phyloP scores from a whole-genome alignment of 1,139 yeast genomes.

The Saccharomyces hybrid region DNA sequence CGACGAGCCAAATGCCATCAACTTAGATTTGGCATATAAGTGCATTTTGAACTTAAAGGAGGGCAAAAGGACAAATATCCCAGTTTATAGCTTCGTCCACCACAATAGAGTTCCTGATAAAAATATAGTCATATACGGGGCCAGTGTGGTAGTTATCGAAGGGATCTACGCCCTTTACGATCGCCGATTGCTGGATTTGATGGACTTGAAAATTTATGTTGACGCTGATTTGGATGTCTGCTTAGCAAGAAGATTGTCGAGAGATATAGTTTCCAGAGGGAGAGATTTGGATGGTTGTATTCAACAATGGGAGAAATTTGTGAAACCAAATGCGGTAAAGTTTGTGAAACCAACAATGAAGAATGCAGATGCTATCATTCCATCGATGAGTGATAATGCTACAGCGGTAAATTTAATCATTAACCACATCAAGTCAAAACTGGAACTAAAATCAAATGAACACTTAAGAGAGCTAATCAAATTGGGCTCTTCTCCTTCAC shows the following conservation, averaged over 20 bases:
- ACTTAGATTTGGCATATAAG: constrained; percentile 60
- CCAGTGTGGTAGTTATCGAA: constrained; percentile 84
- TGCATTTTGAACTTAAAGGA: constrained; percentile 58
- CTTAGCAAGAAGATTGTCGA: constrained; percentile 72
- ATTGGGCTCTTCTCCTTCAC: constrained; percentile 21
- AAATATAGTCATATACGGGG: constrained; percentile 77
- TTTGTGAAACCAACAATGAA: constrained; percentile 71
- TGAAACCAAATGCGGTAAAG: constrained; percentile 82
- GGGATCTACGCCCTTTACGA: constrained; percentile 84
- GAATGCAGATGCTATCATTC: constrained; percentile 78
- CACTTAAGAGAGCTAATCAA: constrained; percentile 45
- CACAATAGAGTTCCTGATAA: constrained; percentile 65
- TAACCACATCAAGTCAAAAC: constrained; percentile 68
- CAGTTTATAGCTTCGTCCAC: constrained; percentile 71
- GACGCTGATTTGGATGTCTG: constrained; percentile 93
- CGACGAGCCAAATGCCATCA: constrained; percentile 78
- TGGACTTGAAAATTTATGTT: constrained; percentile 84
- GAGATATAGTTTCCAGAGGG: constrained; percentile 83
- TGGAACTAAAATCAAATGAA: constrained; percentile 51
- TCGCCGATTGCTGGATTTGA: constrained; percentile 55
- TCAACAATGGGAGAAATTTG: constrained; percentile 83
- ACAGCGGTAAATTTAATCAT: constrained; percentile 76
- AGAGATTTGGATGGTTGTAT: constrained; percentile 76
- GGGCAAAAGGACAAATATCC: constrained; percentile 59
- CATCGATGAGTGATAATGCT: constrained; percentile 76